phyloP scores from a whole-genome alignment of 78 protist genomes.

The Dictyostelium citrinum region DNA sequence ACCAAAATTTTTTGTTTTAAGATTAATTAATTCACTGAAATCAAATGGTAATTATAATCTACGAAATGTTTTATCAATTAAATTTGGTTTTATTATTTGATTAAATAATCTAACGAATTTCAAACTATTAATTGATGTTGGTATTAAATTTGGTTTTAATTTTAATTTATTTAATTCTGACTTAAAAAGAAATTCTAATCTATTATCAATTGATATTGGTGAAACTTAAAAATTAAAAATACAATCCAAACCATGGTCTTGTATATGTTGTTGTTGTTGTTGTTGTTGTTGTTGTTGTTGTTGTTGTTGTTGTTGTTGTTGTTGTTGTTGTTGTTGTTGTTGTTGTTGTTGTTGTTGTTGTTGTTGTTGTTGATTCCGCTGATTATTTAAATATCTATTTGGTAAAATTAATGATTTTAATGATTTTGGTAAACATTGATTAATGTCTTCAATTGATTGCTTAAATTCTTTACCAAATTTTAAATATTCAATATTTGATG shows the following conservation, averaged over 20 bases:
- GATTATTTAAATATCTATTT: not conserved
- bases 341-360: no score
- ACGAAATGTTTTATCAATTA: not conserved
- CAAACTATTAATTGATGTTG: not conserved
- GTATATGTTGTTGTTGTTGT: no score
- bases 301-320: no score
- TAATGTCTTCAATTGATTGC: not conserved
- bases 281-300: no score
- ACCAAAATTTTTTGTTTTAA: not conserved
- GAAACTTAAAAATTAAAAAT: no score
- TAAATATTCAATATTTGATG: not conserved
- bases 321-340: no score
- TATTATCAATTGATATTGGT: not conserved
- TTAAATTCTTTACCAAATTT: slow-evolving; percentile 4
- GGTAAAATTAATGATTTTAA: not conserved
- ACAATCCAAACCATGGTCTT: no score
- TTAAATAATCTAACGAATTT: not conserved
- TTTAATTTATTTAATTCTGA: not conserved
- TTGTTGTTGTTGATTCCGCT: not conserved
- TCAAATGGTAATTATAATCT: not conserved
- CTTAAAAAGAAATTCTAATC: not conserved
- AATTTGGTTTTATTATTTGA: not conserved
- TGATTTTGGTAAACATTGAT: not conserved
- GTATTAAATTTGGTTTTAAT: not conserved
- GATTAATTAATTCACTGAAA: not conserved